Percentiles rank a stretch among this genome's conserved stretches.
Conservation (phyloP, 129 eudicot species). For the Apium graveolens region DNA sequence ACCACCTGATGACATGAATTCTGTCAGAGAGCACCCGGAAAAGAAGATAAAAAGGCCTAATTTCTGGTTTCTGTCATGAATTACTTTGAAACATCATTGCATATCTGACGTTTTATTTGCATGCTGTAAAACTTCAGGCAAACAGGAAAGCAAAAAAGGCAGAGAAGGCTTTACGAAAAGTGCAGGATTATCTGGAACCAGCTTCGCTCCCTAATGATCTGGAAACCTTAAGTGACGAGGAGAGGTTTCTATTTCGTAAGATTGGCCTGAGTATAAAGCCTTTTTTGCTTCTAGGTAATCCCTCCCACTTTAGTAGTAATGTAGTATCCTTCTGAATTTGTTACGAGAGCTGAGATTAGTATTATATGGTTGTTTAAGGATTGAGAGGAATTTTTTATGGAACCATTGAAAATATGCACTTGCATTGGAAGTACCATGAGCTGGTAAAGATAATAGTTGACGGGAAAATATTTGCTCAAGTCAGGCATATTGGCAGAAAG, state of each 20-base stretch:
- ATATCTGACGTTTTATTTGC: no score
- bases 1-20: conserved; percentile 30
- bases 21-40: conserved; percentile 29
- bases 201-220: no score
- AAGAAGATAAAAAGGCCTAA: conserved; percentile 48
- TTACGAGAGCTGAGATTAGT: background rate
- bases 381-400: conserved; percentile 86
- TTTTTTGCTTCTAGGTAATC: conserved; percentile 67
- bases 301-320: conserved; percentile 5
- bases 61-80: no score
- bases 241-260: conserved; percentile 79
- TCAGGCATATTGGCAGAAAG: conserved; percentile 92
- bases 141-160: no score
- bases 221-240: conserved; percentile 8
- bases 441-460: conserved; percentile 76
- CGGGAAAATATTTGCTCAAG: conserved; percentile 53
- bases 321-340: background rate
- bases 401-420: no score
- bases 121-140: no score
- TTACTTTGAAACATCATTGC: no score
- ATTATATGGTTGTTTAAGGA: conserved; percentile 30
- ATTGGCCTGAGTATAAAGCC: no score
- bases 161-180: no score
- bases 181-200: no score
- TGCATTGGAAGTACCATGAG: conserved; percentile 94